Conservation (phyloP, 73 alveolate species). For the Tetrahymena borealis region DNA sequence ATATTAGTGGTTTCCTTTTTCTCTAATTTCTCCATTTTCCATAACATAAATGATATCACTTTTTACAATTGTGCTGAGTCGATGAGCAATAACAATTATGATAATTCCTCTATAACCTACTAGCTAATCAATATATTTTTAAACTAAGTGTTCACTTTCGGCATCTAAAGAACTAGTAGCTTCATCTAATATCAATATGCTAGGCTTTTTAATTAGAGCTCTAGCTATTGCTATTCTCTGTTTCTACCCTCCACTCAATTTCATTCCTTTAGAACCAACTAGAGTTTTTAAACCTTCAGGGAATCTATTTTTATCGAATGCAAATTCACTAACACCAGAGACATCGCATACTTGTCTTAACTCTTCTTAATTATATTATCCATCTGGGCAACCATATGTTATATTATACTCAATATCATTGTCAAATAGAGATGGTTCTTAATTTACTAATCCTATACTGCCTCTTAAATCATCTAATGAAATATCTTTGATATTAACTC, state of each 20-base stretch:
- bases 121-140: slow-evolving; percentile 14
- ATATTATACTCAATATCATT: slow-evolving; percentile 73
- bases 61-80: slow-evolving; percentile 57
- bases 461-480: slow-evolving; percentile 29
- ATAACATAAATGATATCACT: slow-evolving; percentile 61
- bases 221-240: slow-evolving; percentile 91
- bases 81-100: slow-evolving; percentile 63
- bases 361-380: slow-evolving; percentile 43
- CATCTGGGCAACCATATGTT: slow-evolving; percentile 56
- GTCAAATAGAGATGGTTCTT: slow-evolving; percentile 85
- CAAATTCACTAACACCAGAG: slow-evolving; percentile 61
- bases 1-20: slow-evolving; percentile 59
- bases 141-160: slow-evolving; percentile 25
- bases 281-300: slow-evolving; percentile 63
- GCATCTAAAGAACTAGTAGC: slow-evolving; percentile 79
- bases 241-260: slow-evolving; percentile 89
- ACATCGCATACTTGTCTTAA: slow-evolving; percentile 22
- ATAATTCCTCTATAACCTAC: slow-evolving; percentile 41
- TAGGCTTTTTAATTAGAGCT: slow-evolving; percentile 81
- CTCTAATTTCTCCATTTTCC: slow-evolving; percentile 61
- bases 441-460: slow-evolving; percentile 55
- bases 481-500: slow-evolving; percentile 38
- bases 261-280: slow-evolving; percentile 71
- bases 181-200: slow-evolving; percentile 82
- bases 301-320: slow-evolving; percentile 20